A percentile compares a stretch with the other conserved stretches of the same genome.
Evolutionary conservation across 2,329 filamentous ascomycete species (phyloP).

Genomic region (Apiospora rasikravindrae): DNA sequence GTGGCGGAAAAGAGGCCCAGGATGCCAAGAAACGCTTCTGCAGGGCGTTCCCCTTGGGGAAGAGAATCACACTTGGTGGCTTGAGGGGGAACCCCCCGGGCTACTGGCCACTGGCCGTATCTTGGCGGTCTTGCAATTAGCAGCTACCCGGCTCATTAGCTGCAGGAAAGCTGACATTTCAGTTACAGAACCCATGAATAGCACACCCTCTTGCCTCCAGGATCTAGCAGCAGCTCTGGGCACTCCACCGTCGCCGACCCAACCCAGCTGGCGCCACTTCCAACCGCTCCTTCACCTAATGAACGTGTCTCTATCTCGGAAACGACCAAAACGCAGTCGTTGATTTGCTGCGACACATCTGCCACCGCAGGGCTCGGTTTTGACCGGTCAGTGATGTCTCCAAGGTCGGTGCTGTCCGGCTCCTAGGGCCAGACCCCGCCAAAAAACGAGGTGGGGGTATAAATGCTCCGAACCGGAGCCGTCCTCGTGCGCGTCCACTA

Average conservation of each 20-base stretch:
- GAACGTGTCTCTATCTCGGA: neutral
- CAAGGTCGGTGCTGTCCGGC: neutral
- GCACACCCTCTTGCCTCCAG: neutral
- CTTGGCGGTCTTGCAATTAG: neutral
- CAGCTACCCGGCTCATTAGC: neutral
- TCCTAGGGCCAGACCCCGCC: neutral
- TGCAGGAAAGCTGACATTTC: constrained; percentile 3
- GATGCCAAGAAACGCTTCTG: constrained; percentile 13
- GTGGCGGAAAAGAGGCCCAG: neutral
- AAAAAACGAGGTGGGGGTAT: neutral
- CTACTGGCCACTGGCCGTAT: neutral
- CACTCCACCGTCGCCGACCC: neutral
- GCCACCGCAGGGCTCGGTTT: neutral
- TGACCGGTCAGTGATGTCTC: neutral
- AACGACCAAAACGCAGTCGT: neutral
- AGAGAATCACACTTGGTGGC: neutral
- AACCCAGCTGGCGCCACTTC: neutral
- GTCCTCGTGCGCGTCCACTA: neutral
- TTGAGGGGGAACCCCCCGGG: neutral
- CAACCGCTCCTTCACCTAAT: neutral
- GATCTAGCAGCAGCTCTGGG: too few species aligned
- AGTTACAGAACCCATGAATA: neutral
- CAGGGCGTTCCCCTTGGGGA: constrained; percentile 4
- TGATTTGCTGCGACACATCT: neutral
- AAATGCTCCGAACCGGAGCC: neutral